Conservation (phyloP, 2,329 filamentous ascomycete species). For the Aspergillus proliferans region DNA sequence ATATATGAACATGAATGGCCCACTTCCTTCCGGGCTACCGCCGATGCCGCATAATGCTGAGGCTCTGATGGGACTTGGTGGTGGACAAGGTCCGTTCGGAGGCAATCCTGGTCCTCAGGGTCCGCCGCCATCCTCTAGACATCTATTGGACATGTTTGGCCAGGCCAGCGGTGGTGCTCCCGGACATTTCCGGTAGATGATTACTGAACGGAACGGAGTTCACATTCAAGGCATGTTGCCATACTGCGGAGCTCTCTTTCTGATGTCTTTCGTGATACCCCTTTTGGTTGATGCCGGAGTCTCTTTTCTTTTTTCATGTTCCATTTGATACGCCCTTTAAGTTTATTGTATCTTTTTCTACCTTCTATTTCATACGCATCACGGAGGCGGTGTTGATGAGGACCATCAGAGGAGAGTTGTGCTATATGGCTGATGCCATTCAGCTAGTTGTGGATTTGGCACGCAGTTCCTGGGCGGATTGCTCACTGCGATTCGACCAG, state of each 20-base stretch:
- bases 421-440: not conserved
- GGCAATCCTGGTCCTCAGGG: slow-evolving; percentile 32
- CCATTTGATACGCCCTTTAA: not conserved
- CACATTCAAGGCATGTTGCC: not conserved
- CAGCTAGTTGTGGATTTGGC: not conserved
- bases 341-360: slow-evolving; percentile 1
- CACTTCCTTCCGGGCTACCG: slow-evolving; percentile 34
- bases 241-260: not conserved
- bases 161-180: slow-evolving; percentile 31
- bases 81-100: slow-evolving; percentile 30
- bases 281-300: slow-evolving; percentile 1
- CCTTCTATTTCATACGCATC: slow-evolving; percentile 1
- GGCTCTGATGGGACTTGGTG: slow-evolving; percentile 31
- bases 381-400: slow-evolving; percentile 1
- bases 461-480: not conserved
- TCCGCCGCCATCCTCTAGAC: slow-evolving; percentile 33
- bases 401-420: not conserved
- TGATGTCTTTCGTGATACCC: slow-evolving; percentile 1
- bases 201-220: not conserved
- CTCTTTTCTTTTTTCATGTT: not conserved
- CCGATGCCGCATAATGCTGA: slow-evolving; percentile 36
- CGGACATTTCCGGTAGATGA: slow-evolving; percentile 29
- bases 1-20: slow-evolving; percentile 40
- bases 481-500: not conserved
- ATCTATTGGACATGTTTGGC: slow-evolving; percentile 41